Evolutionary conservation across 495 filamentous ascomycete species (phyloP).

Genomic region (Penicillium waksmanii): DNA sequence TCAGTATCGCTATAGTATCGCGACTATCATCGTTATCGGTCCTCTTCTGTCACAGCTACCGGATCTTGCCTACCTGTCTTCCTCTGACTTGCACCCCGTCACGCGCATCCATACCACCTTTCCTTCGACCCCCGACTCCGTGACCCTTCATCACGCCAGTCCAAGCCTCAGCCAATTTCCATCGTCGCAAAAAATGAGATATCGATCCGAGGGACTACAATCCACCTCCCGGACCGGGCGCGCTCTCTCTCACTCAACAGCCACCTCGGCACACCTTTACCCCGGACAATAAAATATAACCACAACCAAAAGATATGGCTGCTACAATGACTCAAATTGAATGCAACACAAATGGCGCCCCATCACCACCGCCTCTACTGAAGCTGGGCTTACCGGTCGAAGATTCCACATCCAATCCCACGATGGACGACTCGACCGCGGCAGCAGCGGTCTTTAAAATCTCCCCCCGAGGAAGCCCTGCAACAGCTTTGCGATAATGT

Average conservation of each 20-base stretch:
- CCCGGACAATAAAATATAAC: conserved; percentile 28
- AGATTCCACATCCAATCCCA: not conserved
- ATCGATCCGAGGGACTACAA: conserved; percentile 29
- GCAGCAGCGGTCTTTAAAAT: conserved; percentile 69
- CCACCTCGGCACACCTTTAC: conserved; percentile 12
- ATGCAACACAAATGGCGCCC: conserved; percentile 6
- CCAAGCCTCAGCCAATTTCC: conserved; percentile 6
- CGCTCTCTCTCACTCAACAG: conserved; percentile 17
- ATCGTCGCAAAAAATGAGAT: conserved; percentile 40
- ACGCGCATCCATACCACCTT: not conserved
- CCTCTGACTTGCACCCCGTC: not conserved
- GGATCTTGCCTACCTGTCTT: too few species aligned
- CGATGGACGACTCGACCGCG: conserved; percentile 16
- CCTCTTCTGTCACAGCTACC: too few species aligned
- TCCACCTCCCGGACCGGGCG: conserved; percentile 39
- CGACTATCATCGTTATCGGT: too few species aligned
- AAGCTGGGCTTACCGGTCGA: conserved; percentile 17
- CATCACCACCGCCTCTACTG: conserved; percentile 19
- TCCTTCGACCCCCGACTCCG: too few species aligned
- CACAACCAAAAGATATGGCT: conserved; percentile 19
- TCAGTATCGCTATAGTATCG: too few species aligned
- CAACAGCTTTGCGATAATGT: conserved; percentile 74
- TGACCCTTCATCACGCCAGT: conserved; percentile 7
- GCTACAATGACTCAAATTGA: conserved; percentile 30
- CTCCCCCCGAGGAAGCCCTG: conserved; percentile 70